Base-by-base conservation (phyloP, 208 protist species). In the Novymonas esmeraldas region DNA sequence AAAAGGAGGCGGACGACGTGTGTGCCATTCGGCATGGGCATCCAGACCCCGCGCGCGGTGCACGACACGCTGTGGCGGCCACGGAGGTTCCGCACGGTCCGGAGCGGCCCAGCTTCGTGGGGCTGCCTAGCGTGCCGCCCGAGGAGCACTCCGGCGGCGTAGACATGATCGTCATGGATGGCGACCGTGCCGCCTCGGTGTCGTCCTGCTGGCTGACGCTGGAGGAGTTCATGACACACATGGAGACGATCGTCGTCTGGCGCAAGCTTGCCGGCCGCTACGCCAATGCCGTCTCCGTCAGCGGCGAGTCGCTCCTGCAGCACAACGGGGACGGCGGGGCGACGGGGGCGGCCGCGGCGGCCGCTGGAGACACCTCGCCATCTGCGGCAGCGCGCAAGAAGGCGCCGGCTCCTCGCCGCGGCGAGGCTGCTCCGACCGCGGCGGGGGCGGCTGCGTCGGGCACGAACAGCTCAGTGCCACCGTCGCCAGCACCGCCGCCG, bases 221-320 rank as follows among this genome's bases (percentile, higher is more conserved):
- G 54, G 85, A 92, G 66, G 90, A 93, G 57, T 80, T 95, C 20
- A 64, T 74, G 48, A 63, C 76, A 1, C 41, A 64, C 18, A 63
- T 95, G 58, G 77, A 89, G 20, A 44, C 62, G 42, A 45, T 95
- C 18, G 56, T 93, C 2, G 67, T 93, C n/a, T 95, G 82, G 79
- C 82, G 68, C 33, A 51, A 64, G 51, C 52, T 93, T 11, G 64
- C 70, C 31, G 72, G 67, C 24, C 72, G 52, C 20, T 86, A 79
- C 46, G 18, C 33, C 18, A 68, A 83, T n/a, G 33, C 39, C 2
- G 58, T 60, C 5, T 70, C 56, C 14, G 34, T 76, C 31, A 70
- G 13, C 16, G 70, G 70, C 13, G 63, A 76, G 48, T 26, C 55
- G 16, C 56, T 79, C 1, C 38, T 79, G 50, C 55, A 64, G 57